Evolutionary conservation across 1,139 yeast genomes (phyloP), one percentile per base, ranked within the genome.

Genomic region (Starmera stellimalicola): DNA sequence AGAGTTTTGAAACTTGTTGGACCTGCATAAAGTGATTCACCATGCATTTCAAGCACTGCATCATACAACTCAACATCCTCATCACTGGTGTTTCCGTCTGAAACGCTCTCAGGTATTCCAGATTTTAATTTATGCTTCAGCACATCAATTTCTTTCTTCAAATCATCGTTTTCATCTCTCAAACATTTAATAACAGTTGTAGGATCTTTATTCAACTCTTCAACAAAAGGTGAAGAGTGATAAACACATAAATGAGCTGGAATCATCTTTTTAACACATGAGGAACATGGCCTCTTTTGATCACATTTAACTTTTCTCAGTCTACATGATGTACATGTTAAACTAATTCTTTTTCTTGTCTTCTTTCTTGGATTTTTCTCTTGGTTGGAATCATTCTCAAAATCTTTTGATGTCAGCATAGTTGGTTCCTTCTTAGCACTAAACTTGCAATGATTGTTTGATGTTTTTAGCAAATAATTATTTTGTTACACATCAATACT

Each of bases 281-380:
- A 41, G 6, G 50, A 32, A 23, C 58, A 55, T 3, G 58, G 58
- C 25, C 41, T 45, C 10, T 39, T 42, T 29, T 51, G 51, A 31
- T 55, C 56, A 39, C 58, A 54, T 26, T 53, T 53, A 18, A 50
- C 40, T 38, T 55, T 53, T 18, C 54, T 39, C 6, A 46, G 18
- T 7, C 52, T 45, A 37, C 60, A 53, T 16, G 48, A 49, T n/a
- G 51, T 38, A 36, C 58, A 45, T 3, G 52, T 37, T 37, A 52
- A 37, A 26, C 44, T 32, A 31, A 50, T 30, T 35, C 58, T 33
- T 38, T 45, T 36, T 32, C 50, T 29, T 45, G 57, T 37, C 47
- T 57, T 32, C 41, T 38, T 9, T 4, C 11, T 14, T 4, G 28
- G 20, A 7, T 7, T 5, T 17, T 23, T 10, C 5, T 15, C 20